Evolutionary conservation across 257 asterid genomes (phyloP).

Genomic region (Ballota nigra): DNA sequence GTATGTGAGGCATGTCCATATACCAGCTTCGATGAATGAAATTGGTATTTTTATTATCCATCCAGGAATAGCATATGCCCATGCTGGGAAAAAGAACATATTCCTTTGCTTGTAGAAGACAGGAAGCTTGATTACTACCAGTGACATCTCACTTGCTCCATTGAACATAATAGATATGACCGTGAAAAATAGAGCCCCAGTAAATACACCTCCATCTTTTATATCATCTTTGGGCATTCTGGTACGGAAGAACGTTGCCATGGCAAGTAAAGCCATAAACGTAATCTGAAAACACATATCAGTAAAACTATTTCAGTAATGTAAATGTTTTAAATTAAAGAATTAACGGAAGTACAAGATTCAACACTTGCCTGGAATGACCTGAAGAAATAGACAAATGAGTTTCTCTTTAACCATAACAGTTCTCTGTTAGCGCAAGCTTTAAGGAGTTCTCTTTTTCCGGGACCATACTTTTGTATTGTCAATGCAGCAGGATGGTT

Average conservation of each 20-base stretch:
- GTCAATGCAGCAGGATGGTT: conserved; percentile 80
- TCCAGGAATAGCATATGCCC: conserved; percentile 67
- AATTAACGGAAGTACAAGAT: neutral
- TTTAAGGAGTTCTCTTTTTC: conserved; percentile 52
- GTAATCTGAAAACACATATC: conserved; percentile 37
- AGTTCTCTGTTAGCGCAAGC: conserved; percentile 54
- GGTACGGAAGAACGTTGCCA: conserved; percentile 54
- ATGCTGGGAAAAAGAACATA: conserved; percentile 63
- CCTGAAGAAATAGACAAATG: conserved; percentile 53
- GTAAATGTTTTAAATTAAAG: neutral
- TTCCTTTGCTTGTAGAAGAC: conserved; percentile 81
- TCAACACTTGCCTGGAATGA: conserved; percentile 41
- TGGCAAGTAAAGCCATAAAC: conserved; percentile 32
- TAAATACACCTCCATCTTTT: conserved; percentile 44
- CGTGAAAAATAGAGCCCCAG: conserved; percentile 45
- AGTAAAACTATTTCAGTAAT: neutral
- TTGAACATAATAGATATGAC: conserved; percentile 54
- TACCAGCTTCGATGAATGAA: conserved; percentile 44
- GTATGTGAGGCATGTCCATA: conserved; percentile 54
- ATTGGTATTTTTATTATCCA: conserved; percentile 67
- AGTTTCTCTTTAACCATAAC: conserved; percentile 59
- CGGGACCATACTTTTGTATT: conserved; percentile 48
- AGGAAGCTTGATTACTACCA: conserved; percentile 69
- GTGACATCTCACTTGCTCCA: conserved; percentile 59
- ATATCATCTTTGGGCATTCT: conserved; percentile 37